Evolutionary conservation across 805 yeast genomes (phyloP), one percentile per base, ranked within the genome.

Genomic region (Candida easanensis): DNA sequence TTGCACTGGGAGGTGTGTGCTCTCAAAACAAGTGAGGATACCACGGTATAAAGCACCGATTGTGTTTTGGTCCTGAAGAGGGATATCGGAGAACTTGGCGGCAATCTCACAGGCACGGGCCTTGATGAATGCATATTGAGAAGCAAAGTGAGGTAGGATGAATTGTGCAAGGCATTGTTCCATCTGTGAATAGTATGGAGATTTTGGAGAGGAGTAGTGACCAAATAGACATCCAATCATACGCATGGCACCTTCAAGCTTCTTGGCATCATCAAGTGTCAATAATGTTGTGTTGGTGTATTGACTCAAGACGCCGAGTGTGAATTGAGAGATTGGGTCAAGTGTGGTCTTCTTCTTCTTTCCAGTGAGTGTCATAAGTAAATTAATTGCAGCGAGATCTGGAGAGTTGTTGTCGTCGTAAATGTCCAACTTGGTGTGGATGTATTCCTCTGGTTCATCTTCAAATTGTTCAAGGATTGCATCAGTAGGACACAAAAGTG

Each of bases 401-500:
- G 95, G 86, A 2, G 88, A 73, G 33, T 69, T 63, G 36, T 64
- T 64, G 41, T 84, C 93, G 52, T 83, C 78, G 57, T 74, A 71
- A 33, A 79, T 66, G 60, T 82, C 88, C 54, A 88, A 73, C 41
- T 76, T 76, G 40, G 81, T 70, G 61, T 88, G 86, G 42, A 91
- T 80, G 61, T 88, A 93, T 60, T 89, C 97, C 43, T 79, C 84
- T 4, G 97, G 97, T 54, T 90, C 97, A 48, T 76, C 80, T 49
- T 88, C 95, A 65, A 86, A 90, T 4, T 77, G 64, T 51, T 86
- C 95, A 43, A 88, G 67, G 16, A 80, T 78, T 6, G 75, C 80
- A 41, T 80, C 82, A 7, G 76, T 71, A 2, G 93, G 85, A 51
- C 89, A 78, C 44, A 91, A 64, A 44, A 84, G 66, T 2, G 96